These are phyloP conservation scores for Phyllosticta ampelicida DNA, from an alignment of 2,329 filamentous ascomycete genomes.

Conservation along the genomic window DNA sequence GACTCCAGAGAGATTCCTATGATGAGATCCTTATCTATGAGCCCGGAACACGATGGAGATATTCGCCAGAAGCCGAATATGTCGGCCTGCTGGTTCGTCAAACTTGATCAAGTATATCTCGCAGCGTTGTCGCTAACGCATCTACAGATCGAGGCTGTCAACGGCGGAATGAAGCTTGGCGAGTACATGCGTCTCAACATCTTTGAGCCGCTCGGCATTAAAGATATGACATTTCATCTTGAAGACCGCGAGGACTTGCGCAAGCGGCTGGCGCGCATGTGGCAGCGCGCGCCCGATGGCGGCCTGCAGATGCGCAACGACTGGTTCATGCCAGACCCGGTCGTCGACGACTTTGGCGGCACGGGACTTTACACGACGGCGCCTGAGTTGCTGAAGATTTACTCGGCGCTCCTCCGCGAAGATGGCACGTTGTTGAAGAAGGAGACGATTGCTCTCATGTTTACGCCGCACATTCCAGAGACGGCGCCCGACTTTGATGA, in stretches of 20 bases:
- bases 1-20: constrained; percentile 12
- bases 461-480: background rate
- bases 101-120: background rate
- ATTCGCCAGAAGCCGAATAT: constrained; percentile 17
- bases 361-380: constrained; percentile 1
- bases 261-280: constrained; percentile 15
- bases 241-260: background rate
- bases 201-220: constrained; percentile 16
- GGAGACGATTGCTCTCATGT: background rate
- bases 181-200: constrained; percentile 19
- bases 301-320: background rate
- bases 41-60: constrained; percentile 16
- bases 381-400: background rate
- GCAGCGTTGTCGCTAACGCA: background rate
- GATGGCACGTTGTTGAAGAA: background rate
- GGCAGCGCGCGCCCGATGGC: constrained; percentile 8
- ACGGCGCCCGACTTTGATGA: background rate
- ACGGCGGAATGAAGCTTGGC: constrained; percentile 14
- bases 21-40: constrained; percentile 17
- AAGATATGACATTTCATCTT: constrained; percentile 16
- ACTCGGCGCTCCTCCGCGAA: background rate
- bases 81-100: constrained; percentile 11
- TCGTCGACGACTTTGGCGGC: constrained; percentile 5
- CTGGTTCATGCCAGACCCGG: background rate
- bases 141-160: constrained; percentile 16